Conservation (phyloP, 495 filamentous ascomycete species). For the Penicillium dipodomyicola region DNA sequence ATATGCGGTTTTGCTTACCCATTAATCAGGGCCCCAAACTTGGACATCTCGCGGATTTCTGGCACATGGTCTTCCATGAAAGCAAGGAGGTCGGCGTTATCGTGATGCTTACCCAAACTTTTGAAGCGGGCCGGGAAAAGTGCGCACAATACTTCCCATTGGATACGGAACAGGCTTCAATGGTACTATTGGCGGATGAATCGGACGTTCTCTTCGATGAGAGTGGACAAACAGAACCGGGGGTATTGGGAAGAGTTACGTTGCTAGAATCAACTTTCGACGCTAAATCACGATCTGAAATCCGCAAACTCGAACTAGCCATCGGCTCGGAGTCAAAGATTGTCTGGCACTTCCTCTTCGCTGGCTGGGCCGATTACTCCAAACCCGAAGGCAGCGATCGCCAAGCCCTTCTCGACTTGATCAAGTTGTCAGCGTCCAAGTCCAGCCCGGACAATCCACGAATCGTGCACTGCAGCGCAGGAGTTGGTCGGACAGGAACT, state of each 20-base stretch:
- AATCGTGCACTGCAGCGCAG: conserved; percentile 90
- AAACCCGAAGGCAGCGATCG: conserved; percentile 80
- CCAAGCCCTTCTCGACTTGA: conserved; percentile 71
- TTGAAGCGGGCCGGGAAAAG: conserved; percentile 80
- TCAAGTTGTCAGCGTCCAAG: conserved; percentile 71
- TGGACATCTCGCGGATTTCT: conserved; percentile 69
- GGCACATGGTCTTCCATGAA: conserved; percentile 95
- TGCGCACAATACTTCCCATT: conserved; percentile 88
- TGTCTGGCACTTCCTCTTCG: conserved; percentile 88
- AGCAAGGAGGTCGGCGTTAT: conserved; percentile 75
- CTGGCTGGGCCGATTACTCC: conserved; percentile 90
- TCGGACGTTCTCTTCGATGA: conserved; percentile 33
- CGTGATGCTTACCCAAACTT: conserved; percentile 92
- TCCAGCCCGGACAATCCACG: conserved; percentile 71
- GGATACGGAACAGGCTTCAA: conserved; percentile 53
- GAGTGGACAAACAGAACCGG: conserved; percentile 16
- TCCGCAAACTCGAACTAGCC: conserved; percentile 54
- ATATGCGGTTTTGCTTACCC: background rate
- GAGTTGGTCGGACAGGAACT: conserved; percentile 89
- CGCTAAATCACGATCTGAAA: conserved; percentile 48
- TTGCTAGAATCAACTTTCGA: conserved; percentile 49
- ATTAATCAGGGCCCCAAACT: conserved; percentile 73
- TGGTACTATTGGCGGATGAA: conserved; percentile 58
- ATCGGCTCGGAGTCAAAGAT: conserved; percentile 62
- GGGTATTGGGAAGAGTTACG: conserved; percentile 42